Evolutionary conservation across 352 stramenopile species (phyloP).

Genomic region (Phytophthora ohioensis): DNA sequence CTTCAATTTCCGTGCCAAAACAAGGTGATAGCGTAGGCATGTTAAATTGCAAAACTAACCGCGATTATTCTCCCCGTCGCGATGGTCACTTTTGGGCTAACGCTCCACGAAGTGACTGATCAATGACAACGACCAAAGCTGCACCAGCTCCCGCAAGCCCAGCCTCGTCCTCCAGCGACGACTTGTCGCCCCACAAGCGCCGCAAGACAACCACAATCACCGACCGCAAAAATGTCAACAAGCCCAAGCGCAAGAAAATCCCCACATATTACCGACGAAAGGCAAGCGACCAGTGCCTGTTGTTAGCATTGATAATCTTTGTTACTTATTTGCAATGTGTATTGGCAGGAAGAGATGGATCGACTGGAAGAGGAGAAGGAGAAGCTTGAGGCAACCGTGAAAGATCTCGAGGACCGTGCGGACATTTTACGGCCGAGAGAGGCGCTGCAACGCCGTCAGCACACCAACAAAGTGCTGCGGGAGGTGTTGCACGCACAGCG

Average conservation of each 20-base stretch:
- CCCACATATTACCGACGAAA: conserved; percentile 43
- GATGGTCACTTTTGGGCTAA: neutral
- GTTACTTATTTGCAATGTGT: neutral
- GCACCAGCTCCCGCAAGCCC: neutral
- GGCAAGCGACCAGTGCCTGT: conserved; percentile 12
- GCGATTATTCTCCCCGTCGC: conserved; percentile 7
- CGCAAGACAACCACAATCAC: conserved; percentile 2
- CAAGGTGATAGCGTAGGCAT: conserved; percentile 8
- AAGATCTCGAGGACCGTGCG: conserved; percentile 18
- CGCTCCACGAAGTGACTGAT: neutral
- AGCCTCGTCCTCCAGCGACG: conserved; percentile 14
- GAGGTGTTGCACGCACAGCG: conserved; percentile 37
- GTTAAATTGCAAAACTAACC: neutral
- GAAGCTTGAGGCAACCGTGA: conserved; percentile 21
- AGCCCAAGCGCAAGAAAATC: conserved; percentile 36
- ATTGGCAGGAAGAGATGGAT: conserved; percentile 36
- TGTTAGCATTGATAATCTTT: conserved; percentile 1
- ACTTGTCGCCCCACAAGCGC: conserved; percentile 6
- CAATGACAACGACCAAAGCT: neutral
- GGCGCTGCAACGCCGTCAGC: conserved; percentile 18
- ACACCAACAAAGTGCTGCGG: conserved; percentile 32
- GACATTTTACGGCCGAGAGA: conserved; percentile 29
- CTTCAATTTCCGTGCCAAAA: neutral
- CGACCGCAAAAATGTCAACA: conserved; percentile 19
- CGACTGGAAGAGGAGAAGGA: conserved; percentile 30